phyloP scores from a whole-genome alignment of 805 yeast species.

The Saccharomycopsis vini region DNA sequence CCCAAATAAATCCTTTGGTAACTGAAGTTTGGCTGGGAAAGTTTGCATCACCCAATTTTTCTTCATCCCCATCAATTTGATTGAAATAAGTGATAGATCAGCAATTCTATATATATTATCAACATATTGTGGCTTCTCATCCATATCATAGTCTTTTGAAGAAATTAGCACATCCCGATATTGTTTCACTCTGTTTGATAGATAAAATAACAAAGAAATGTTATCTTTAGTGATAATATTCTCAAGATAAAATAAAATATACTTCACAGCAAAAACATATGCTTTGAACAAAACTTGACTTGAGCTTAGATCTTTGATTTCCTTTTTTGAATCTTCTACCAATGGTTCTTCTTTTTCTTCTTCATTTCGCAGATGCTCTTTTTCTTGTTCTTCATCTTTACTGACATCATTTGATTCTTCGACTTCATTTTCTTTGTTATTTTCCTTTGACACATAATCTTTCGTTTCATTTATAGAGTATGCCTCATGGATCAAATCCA shows the following conservation, averaged over 20 bases:
- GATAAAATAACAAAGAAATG: slow-evolving; percentile 61
- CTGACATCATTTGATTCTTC: slow-evolving; percentile 7
- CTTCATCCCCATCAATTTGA: slow-evolving; percentile 36
- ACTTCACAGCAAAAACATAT: slow-evolving; percentile 46
- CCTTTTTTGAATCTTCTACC: slow-evolving; percentile 5
- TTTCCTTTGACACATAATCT: slow-evolving; percentile 18
- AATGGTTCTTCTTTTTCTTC: too few relatives aligned
- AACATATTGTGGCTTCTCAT: slow-evolving; percentile 22
- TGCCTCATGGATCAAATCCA: slow-evolving; percentile 30
- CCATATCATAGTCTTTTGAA: slow-evolving; percentile 24
- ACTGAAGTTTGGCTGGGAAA: slow-evolving; percentile 70
- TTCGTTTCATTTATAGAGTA: too few relatives aligned
- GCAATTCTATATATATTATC: slow-evolving; percentile 53
- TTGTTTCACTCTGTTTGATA: slow-evolving; percentile 73
- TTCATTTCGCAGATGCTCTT: slow-evolving; percentile 1
- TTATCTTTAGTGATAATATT: slow-evolving; percentile 57
- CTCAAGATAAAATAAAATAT: slow-evolving; percentile 51
- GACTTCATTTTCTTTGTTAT: slow-evolving; percentile 4
- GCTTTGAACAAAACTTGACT: slow-evolving; percentile 32
- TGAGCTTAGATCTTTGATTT: slow-evolving; percentile 1
- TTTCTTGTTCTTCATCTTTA: not conserved
- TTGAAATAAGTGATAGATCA: slow-evolving; percentile 61
- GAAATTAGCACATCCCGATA: slow-evolving; percentile 49
- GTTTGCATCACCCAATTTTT: slow-evolving; percentile 65
- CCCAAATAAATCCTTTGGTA: slow-evolving; percentile 64